Conservation (phyloP, 495 filamentous ascomycete species). For the Daldinia decipiens region DNA sequence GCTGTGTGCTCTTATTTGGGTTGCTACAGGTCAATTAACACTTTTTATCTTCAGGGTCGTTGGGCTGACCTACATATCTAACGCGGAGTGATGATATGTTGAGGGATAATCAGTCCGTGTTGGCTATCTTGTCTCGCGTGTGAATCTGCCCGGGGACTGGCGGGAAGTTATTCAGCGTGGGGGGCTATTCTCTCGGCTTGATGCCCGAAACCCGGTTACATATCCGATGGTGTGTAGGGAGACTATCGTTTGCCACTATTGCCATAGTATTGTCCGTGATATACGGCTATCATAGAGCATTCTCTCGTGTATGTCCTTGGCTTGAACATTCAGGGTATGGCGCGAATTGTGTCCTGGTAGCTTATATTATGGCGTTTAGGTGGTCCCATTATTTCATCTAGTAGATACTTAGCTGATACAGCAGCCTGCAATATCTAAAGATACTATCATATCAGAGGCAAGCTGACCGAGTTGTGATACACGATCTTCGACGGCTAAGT, state of each 20-base stretch:
- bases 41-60: neutral
- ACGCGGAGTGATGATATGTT: constrained; percentile 2
- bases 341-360: neutral
- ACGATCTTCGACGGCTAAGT: neutral
- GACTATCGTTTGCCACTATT: neutral
- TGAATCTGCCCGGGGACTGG: neutral
- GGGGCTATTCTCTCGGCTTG: constrained; percentile 2
- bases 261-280: neutral
- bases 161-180: constrained; percentile 8
- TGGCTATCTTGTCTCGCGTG: neutral
- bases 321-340: neutral
- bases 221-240: constrained; percentile 3
- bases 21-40: neutral
- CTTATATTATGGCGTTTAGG: neutral
- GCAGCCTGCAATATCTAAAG: neutral
- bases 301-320: neutral
- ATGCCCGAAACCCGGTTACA: neutral
- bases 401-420: neutral
- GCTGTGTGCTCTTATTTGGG: neutral
- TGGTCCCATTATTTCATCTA: neutral
- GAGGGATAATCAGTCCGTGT: constrained; percentile 4
- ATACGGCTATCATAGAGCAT: neutral
- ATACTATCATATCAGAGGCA: neutral
- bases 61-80: constrained; percentile 10
- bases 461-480: neutral